Percentiles rank a stretch among this genome's conserved stretches.
These are phyloP conservation scores for Ustilago trichophora DNA, from an alignment of 1,284 basidiomycete species.

Conservation along the genomic window DNA sequence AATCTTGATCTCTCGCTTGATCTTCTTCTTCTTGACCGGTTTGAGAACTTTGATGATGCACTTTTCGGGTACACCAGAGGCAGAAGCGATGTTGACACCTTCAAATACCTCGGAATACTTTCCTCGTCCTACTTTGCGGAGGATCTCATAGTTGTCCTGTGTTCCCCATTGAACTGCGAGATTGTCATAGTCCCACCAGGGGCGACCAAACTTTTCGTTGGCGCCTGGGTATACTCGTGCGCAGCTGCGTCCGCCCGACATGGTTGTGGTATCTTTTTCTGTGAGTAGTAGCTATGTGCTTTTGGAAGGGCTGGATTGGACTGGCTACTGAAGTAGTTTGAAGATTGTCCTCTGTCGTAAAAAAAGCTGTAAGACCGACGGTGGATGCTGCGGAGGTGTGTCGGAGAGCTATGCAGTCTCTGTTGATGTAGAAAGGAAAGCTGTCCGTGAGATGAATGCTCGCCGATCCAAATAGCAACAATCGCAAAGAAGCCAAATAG, in stretches of 20 bases:
- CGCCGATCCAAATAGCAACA: too few species aligned
- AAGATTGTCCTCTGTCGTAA: too few species aligned
- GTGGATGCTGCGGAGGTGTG: too few species aligned
- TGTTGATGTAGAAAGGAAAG: too few species aligned
- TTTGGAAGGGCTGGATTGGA: neutral
- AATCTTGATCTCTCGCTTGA: constrained; percentile 99
- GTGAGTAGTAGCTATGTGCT: neutral
- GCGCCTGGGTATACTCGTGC: constrained; percentile 72
- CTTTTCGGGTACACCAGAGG: constrained; percentile 77
- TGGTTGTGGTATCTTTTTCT: constrained; percentile 9
- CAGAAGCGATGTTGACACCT: constrained; percentile 85
- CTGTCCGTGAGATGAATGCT: too few species aligned
- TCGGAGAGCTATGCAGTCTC: too few species aligned
- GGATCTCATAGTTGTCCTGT: constrained; percentile 98
- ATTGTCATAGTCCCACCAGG: constrained; percentile 73
- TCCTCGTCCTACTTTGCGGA: constrained; percentile 93
- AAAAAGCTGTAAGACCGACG: too few species aligned
- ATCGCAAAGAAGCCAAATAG: too few species aligned
- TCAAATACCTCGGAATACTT: constrained; percentile 86
- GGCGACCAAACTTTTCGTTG: constrained; percentile 72
- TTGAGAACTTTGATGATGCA: constrained; percentile 99
- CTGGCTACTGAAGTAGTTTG: too few species aligned
- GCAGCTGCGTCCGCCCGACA: constrained; percentile 48
- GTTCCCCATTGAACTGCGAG: constrained; percentile 65
- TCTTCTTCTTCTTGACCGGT: constrained; percentile 99